Evolutionary conservation across 768 basidiomycete genomes (phyloP).

Genomic region (Agaricus sinodeliciosus): DNA sequence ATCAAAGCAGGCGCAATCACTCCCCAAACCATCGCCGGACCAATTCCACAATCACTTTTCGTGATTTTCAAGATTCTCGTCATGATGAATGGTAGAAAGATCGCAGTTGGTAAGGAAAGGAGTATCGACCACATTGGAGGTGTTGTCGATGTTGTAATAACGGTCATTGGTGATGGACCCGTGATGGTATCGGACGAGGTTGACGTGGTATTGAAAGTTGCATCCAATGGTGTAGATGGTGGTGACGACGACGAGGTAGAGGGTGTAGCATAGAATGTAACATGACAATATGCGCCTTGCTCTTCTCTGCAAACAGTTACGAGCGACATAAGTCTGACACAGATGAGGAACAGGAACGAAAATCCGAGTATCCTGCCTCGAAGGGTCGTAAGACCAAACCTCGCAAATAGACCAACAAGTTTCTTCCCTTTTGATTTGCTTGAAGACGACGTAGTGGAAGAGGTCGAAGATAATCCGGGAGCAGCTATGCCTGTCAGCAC

Average conservation of each 20-base stretch:
- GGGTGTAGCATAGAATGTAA: conserved; percentile 83
- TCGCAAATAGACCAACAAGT: background rate
- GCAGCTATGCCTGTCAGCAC: conserved; percentile 49
- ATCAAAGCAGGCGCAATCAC: conserved; percentile 54
- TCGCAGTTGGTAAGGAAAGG: conserved; percentile 48
- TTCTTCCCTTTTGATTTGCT: background rate
- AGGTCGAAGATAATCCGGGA: background rate
- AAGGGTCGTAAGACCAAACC: conserved; percentile 47
- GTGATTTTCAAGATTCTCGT: conserved; percentile 55
- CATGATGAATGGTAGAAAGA: conserved; percentile 50
- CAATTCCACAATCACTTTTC: conserved; percentile 69
- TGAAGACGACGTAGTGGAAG: background rate
- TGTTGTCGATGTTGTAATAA: conserved; percentile 5
- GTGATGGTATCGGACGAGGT: background rate
- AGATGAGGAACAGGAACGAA: conserved; percentile 54
- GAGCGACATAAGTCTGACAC: conserved; percentile 67
- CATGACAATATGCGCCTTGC: conserved; percentile 82
- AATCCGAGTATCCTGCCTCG: conserved; percentile 73
- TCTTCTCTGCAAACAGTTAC: conserved; percentile 94
- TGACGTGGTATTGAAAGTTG: background rate
- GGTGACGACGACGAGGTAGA: conserved; percentile 35
- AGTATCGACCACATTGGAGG: conserved; percentile 56
- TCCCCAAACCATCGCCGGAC: conserved; percentile 52
- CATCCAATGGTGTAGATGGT: background rate
- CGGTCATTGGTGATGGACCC: background rate